Conservation (phyloP, 495 filamentous ascomycete species). For the Trypethelium eluteriae region DNA sequence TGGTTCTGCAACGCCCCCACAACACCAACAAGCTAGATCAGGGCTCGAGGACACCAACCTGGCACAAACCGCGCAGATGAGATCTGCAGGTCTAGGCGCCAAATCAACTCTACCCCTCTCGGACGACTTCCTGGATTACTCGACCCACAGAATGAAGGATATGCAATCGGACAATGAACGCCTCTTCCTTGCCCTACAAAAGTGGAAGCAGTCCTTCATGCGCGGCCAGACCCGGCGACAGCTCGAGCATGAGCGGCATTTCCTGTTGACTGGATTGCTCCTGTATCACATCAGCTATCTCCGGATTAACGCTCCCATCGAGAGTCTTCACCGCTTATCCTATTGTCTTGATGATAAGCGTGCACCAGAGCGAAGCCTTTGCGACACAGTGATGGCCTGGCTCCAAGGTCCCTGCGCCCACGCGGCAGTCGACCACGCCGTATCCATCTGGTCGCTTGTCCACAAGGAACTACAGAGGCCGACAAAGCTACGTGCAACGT, state of each 20-base stretch:
- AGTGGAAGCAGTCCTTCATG: slow-evolving; percentile 4
- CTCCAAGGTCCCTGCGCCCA: not conserved
- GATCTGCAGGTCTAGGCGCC: not conserved
- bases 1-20: not conserved
- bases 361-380: slow-evolving; percentile 3
- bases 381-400: not conserved
- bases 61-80: not conserved
- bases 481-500: not conserved
- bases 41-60: not conserved
- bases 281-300: slow-evolving; percentile 9
- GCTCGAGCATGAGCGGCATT: slow-evolving; percentile 5
- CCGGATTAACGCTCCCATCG: slow-evolving; percentile 6
- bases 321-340: not conserved
- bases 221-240: slow-evolving; percentile 6
- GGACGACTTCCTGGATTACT: slow-evolving; percentile 6
- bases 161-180: slow-evolving; percentile 6
- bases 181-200: slow-evolving; percentile 6
- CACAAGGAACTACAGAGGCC: slow-evolving; percentile 6
- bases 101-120: not conserved
- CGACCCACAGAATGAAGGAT: slow-evolving; percentile 5
- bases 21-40: not conserved
- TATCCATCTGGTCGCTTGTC: slow-evolving; percentile 10
- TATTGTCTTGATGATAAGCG: slow-evolving; percentile 8
- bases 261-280: not conserved
- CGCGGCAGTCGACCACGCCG: slow-evolving; percentile 3